A percentile compares a stretch with the other conserved stretches of the same genome.
phyloP scores from a whole-genome alignment of 2,329 filamentous ascomycete genomes.

The Leptodontidium sp. region DNA sequence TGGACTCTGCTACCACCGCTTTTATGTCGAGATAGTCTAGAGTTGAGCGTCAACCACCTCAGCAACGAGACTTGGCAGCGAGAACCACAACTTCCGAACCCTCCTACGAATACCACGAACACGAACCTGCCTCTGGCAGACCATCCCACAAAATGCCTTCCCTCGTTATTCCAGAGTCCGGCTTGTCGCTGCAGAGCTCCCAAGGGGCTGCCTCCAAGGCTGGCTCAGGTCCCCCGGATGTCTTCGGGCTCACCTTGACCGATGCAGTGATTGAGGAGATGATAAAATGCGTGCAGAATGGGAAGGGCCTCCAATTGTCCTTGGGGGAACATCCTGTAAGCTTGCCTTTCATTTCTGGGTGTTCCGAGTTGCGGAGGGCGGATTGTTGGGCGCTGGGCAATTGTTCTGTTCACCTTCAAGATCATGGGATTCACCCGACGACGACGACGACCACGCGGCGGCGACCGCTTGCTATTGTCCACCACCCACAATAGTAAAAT shows the following conservation, averaged over 20 bases:
- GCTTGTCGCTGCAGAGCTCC: constrained; percentile 60
- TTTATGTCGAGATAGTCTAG: constrained; percentile 38
- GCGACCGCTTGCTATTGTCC: constrained; percentile 26
- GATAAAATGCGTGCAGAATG: constrained; percentile 66
- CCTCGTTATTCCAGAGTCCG: constrained; percentile 64
- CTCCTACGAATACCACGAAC: constrained; percentile 23
- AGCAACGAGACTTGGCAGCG: constrained; percentile 38
- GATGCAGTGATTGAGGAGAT: constrained; percentile 68
- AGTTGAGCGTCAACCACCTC: constrained; percentile 31
- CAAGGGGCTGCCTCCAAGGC: constrained; percentile 51
- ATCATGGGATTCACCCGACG: constrained; percentile 21
- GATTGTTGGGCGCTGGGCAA: neutral
- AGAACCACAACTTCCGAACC: constrained; percentile 27
- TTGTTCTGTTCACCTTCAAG: constrained; percentile 23
- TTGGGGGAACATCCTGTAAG: constrained; percentile 68
- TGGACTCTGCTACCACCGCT: constrained; percentile 37
- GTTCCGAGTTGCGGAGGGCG: constrained; percentile 12
- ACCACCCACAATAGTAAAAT: constrained; percentile 18
- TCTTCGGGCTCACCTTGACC: constrained; percentile 65
- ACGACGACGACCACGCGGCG: neutral
- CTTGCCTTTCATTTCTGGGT: constrained; percentile 38
- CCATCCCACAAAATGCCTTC: constrained; percentile 55
- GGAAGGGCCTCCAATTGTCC: constrained; percentile 63
- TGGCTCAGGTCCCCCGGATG: constrained; percentile 59
- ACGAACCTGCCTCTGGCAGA: constrained; percentile 18